A percentile compares a stretch with the other conserved stretches of the same genome.
Evolutionary conservation across 805 yeast species (phyloP).

Genomic region (Grigorovia yakushimaensis): DNA sequence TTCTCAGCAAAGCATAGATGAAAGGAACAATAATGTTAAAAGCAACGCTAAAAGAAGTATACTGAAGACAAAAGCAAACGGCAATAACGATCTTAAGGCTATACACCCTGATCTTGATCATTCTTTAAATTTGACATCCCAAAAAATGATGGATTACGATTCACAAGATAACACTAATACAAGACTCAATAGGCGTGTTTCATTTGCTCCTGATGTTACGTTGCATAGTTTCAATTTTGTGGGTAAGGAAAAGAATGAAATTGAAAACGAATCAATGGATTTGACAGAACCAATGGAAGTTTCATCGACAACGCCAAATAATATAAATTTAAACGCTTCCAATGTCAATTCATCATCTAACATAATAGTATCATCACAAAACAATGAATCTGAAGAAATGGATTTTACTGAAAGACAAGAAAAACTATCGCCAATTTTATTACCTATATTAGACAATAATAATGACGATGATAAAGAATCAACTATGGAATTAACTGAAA

Average conservation of each 20-base stretch:
- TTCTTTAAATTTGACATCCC: not conserved
- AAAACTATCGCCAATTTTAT: constrained; percentile 5
- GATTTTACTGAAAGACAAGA: constrained; percentile 5
- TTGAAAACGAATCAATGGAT: constrained; percentile 4
- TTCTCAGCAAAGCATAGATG: not conserved
- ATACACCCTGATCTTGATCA: not conserved
- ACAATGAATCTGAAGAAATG: not conserved
- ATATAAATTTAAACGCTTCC: not conserved
- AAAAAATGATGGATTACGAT: not conserved
- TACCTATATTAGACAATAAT: not conserved
- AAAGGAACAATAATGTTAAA: not conserved
- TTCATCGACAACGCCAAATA: not conserved
- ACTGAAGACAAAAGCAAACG: constrained; percentile 6
- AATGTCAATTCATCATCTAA: not conserved
- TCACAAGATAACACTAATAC: not conserved
- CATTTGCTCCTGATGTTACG: constrained; percentile 70
- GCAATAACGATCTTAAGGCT: not conserved
- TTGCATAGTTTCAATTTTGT: constrained; percentile 44
- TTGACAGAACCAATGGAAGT: constrained; percentile 4
- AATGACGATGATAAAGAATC: not conserved
- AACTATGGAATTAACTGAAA: constrained; percentile 11
- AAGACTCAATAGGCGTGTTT: constrained; percentile 41
- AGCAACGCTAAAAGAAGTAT: constrained; percentile 6
- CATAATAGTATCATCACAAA: not conserved
- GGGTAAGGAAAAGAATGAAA: constrained; percentile 10